Evolutionary conservation across 1,284 basidiomycete genomes (phyloP).

Genomic region (Trichosporon ovoides): DNA sequence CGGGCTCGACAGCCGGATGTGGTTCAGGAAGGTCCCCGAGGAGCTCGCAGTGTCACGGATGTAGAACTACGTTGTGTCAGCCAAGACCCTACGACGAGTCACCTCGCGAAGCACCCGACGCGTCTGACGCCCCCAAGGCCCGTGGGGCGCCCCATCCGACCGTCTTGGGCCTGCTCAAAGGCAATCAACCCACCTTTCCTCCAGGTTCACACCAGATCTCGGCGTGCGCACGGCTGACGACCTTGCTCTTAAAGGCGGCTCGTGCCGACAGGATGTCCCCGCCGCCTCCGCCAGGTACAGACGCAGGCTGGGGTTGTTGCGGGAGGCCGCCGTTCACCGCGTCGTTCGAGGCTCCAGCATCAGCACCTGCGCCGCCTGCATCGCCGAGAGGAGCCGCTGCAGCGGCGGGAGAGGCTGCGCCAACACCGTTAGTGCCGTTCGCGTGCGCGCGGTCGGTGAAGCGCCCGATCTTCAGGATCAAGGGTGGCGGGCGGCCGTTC

Average conservation of each 20-base stretch:
- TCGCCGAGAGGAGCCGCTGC: not conserved
- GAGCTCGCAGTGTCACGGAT: slow-evolving; percentile 87
- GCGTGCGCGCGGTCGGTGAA: slow-evolving; percentile 63
- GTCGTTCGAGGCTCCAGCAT: slow-evolving; percentile 42
- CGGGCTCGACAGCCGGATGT: slow-evolving; percentile 78
- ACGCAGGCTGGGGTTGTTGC: not conserved
- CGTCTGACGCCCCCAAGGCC: not conserved
- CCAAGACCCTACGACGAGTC: slow-evolving; percentile 24
- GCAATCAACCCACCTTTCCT: slow-evolving; percentile 49
- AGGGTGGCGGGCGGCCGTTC: slow-evolving; percentile 51
- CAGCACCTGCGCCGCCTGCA: slow-evolving; percentile 49
- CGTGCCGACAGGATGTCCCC: slow-evolving; percentile 67
- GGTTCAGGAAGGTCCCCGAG: slow-evolving; percentile 93
- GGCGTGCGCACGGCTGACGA: slow-evolving; percentile 88
- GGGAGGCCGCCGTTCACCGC: not conserved
- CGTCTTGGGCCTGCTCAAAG: not conserved
- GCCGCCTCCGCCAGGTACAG: slow-evolving; percentile 31
- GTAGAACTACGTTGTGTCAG: slow-evolving; percentile 58
- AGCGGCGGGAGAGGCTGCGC: not conserved
- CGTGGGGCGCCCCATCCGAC: not conserved
- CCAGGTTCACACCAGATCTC: slow-evolving; percentile 76
- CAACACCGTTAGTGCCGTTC: not conserved
- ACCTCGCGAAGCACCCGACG: not conserved
- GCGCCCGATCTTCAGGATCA: slow-evolving; percentile 76
- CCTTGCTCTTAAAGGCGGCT: slow-evolving; percentile 93